Evolutionary conservation across 306 rosid species (phyloP).

Genomic region (Castanopsis chinensis): DNA sequence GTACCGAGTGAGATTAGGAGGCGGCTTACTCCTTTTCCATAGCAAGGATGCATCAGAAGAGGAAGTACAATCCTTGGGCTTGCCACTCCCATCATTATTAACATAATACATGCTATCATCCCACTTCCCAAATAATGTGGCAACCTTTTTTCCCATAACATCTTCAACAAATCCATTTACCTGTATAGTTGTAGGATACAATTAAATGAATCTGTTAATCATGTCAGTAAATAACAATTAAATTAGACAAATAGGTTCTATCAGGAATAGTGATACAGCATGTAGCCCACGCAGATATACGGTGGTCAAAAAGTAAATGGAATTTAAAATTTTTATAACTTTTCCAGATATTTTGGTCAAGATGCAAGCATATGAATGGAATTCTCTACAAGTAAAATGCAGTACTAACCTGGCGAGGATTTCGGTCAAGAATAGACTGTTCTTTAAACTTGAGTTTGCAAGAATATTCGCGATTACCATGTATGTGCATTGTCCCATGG

Average conservation of each 20-base stretch:
- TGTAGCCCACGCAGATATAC: not conserved
- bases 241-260: not conserved
- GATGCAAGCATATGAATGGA: slow-evolving; percentile 2
- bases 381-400: slow-evolving; percentile 1
- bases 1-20: slow-evolving; percentile 79
- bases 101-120: slow-evolving; percentile 72
- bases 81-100: slow-evolving; percentile 55
- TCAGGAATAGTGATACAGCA: not conserved
- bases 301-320: not conserved
- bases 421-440: slow-evolving; percentile 91
- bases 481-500: slow-evolving; percentile 89
- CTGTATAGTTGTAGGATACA: slow-evolving; percentile 32
- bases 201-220: slow-evolving; percentile 8
- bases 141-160: slow-evolving; percentile 54
- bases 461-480: slow-evolving; percentile 81
- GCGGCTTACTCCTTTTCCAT: slow-evolving; percentile 79
- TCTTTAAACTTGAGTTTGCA: slow-evolving; percentile 89
- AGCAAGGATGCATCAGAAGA: slow-evolving; percentile 49
- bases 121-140: slow-evolving; percentile 92
- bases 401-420: slow-evolving; percentile 85
- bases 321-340: not conserved
- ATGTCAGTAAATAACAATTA: not conserved
- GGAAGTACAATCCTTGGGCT: slow-evolving; percentile 46
- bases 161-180: slow-evolving; percentile 89
- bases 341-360: not conserved